Conservation (phyloP, 139 green algal species). For the Helicosporidium sp. region DNA sequence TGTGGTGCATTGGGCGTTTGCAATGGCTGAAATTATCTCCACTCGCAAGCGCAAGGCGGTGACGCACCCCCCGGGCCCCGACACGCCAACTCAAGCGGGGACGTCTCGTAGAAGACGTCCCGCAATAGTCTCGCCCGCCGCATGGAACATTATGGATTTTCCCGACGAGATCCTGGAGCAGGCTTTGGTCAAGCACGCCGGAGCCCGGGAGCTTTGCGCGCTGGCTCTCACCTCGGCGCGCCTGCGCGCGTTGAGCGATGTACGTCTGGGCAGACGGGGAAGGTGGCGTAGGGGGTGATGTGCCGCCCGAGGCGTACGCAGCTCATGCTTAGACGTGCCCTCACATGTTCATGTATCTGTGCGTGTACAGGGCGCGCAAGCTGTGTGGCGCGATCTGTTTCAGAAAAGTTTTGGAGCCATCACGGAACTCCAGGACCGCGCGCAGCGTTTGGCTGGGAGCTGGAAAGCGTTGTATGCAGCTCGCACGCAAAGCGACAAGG, state of each 20-base stretch:
- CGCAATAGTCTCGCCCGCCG: too few species aligned
- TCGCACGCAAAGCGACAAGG: constrained; percentile 5
- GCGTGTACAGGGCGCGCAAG: not conserved
- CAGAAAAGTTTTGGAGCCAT: not conserved
- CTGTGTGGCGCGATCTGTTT: not conserved
- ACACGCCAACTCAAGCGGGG: not conserved
- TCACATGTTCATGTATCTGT: not conserved
- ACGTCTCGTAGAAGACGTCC: too few species aligned
- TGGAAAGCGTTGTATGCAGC: constrained; percentile 21
- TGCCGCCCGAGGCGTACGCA: not conserved
- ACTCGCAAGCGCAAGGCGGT: too few species aligned
- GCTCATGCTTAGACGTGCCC: not conserved
- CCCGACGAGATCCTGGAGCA: constrained; percentile 2
- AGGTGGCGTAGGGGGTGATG: not conserved
- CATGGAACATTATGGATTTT: not conserved
- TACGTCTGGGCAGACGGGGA: not conserved
- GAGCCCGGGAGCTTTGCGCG: not conserved
- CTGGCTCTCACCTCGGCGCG: not conserved
- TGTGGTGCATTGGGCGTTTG: too few species aligned
- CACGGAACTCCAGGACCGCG: not conserved
- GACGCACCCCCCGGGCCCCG: too few species aligned
- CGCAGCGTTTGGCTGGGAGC: constrained; percentile 10
- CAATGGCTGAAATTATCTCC: too few species aligned
- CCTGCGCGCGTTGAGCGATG: not conserved
- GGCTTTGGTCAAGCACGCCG: not conserved